Base-by-base conservation (phyloP, 148 eudicot genomes). In the Arctostaphylos glauca region DNA sequence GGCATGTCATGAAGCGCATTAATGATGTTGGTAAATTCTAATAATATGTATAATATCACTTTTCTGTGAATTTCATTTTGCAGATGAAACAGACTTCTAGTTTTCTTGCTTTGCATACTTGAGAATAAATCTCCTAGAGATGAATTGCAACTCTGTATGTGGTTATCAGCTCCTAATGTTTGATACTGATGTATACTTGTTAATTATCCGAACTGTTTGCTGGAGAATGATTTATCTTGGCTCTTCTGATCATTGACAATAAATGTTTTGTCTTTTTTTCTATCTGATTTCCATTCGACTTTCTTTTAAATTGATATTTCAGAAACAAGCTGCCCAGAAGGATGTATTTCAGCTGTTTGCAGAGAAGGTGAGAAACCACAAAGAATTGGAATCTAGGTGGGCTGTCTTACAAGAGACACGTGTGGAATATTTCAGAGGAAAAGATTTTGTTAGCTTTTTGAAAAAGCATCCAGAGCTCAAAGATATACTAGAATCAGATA, bases 401-500 rank as follows among this genome's bases (percentile, higher is more conserved):
- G 99, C 98, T 78, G 95, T 96, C 78, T 85, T 94, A 81, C 99
- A 94, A 85, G 99, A 96, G 89, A 94, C 98, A 25, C 97, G 98
- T 18, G 99, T 96, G 71, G 98, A 96, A 88, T 96, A 96, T 88
- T 96, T 96, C 80, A 91, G 97, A 84, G 99, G 99, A 76, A 96
- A 94, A 89, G 98, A 93, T 89, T 93, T 96, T 84, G 92, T 92
- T 62, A 87, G 89, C 78, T 96, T 96, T 54, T 87, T 96, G 87
- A 93, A 86, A 88, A 94, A 87, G 86, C 98, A 94, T 86, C 83
- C 93, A n/a, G 99, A 96, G 76, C 85, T 91, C 59, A 90, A 92
- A 80, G 98, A 94, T 82, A 90, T 92, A 41, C 89, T 96, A 75
- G 97, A 89, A 82, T 90, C 92, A 38, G 93, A 94, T 81, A 89